Conservation (phyloP, 805 yeast species). For the Wickerhamomyces queroliae region DNA sequence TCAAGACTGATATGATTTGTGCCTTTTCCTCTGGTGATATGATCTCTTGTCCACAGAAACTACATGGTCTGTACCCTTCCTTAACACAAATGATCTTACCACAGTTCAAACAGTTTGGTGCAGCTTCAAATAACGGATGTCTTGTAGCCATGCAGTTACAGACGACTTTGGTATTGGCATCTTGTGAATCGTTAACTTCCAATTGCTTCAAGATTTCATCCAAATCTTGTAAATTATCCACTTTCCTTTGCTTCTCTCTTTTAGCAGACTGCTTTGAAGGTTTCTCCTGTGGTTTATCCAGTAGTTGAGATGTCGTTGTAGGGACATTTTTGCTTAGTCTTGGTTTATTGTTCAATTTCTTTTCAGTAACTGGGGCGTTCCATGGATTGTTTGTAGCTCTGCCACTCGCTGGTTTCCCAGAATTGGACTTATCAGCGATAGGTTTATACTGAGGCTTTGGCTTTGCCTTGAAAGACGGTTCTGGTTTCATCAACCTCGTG, state of each 20-base stretch:
- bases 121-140: conserved; percentile 84
- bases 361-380: conserved; percentile 7
- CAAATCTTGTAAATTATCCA: conserved; percentile 56
- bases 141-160: conserved; percentile 85
- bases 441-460: conserved; percentile 2
- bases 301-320: conserved; percentile 41
- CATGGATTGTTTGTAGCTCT: conserved; percentile 9
- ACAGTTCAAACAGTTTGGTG: conserved; percentile 91
- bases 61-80: conserved; percentile 89
- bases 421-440: background rate
- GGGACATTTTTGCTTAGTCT: conserved; percentile 18
- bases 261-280: conserved; percentile 27
- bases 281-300: conserved; percentile 32
- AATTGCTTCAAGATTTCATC: conserved; percentile 55
- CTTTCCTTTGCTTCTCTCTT: conserved; percentile 35
- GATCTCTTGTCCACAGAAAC: conserved; percentile 69
- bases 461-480: background rate
- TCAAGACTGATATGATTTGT: conserved; percentile 48
- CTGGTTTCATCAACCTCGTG: conserved; percentile 14
- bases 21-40: conserved; percentile 55
- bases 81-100: conserved; percentile 89
- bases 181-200: conserved; percentile 30
- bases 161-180: conserved; percentile 20
- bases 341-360: conserved; percentile 4
- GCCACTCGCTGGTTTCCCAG: background rate